These are phyloP conservation scores for Talaromyces liani DNA, from an alignment of 495 filamentous ascomycete genomes.

Conservation along the genomic window DNA sequence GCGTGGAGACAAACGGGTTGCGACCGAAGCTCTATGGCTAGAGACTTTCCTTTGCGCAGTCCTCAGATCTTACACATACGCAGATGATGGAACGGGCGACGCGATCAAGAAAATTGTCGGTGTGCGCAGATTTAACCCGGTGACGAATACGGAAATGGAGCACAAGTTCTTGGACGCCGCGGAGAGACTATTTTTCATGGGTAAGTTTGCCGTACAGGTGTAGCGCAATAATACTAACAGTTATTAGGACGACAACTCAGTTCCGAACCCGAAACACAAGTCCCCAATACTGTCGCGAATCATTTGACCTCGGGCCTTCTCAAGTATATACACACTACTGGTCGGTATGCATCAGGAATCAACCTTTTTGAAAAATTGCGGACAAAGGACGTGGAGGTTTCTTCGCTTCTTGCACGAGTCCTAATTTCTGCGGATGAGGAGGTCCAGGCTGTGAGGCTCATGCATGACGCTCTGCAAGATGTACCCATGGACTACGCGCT, in stretches of 20 bases:
- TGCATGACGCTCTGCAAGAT: slow-evolving; percentile 82
- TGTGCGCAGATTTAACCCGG: slow-evolving; percentile 90
- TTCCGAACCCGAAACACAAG: slow-evolving; percentile 94
- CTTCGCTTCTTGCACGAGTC: slow-evolving; percentile 83
- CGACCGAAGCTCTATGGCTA: slow-evolving; percentile 89
- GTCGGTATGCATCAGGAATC: slow-evolving; percentile 89
- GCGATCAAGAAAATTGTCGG: slow-evolving; percentile 90
- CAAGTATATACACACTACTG: slow-evolving; percentile 95
- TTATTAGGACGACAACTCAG: slow-evolving; percentile 80
- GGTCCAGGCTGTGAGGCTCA: slow-evolving; percentile 80
- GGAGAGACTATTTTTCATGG: slow-evolving; percentile 89
- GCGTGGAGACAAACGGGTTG: slow-evolving; percentile 83
- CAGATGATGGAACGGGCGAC: slow-evolving; percentile 88
- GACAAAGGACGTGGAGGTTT: slow-evolving; percentile 83
- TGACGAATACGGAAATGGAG: slow-evolving; percentile 94
- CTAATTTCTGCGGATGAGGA: slow-evolving; percentile 92
- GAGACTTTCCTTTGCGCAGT: slow-evolving; percentile 96
- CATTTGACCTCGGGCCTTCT: slow-evolving; percentile 85
- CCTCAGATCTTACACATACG: slow-evolving; percentile 88
- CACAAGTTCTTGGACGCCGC: slow-evolving; percentile 95
- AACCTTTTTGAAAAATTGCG: slow-evolving; percentile 97
- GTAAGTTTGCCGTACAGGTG: slow-evolving; percentile 34
- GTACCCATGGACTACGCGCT: slow-evolving; percentile 94
- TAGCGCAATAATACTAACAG: neutral
- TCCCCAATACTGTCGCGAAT: slow-evolving; percentile 95